Conservation (phyloP, 2,329 filamentous ascomycete species). For the Pyrenophora graminea region DNA sequence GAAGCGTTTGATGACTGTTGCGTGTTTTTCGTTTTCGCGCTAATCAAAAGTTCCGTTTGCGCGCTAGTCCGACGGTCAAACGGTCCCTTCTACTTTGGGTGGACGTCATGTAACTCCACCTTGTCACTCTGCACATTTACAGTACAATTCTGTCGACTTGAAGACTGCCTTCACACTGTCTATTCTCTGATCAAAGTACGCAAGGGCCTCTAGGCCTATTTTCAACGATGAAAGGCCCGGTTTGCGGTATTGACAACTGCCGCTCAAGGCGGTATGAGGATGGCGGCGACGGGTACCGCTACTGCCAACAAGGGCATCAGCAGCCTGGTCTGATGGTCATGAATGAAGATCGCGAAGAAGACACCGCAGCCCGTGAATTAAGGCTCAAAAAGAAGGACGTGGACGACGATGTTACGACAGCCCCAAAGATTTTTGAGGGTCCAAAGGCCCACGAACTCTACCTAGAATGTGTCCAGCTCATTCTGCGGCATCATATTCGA, state of each 20-base stretch:
- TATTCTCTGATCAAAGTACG: neutral
- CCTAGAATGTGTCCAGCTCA: slow-evolving; percentile 80
- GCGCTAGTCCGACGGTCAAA: too few species aligned
- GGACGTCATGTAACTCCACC: neutral
- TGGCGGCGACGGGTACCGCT: slow-evolving; percentile 74
- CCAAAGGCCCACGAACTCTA: slow-evolving; percentile 75
- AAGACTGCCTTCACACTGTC: neutral
- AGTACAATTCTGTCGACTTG: neutral
- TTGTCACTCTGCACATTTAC: neutral
- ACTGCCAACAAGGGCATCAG: slow-evolving; percentile 79
- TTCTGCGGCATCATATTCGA: slow-evolving; percentile 78
- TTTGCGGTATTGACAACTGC: slow-evolving; percentile 66
- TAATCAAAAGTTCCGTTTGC: slow-evolving; percentile 17
- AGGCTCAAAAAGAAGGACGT: slow-evolving; percentile 59
- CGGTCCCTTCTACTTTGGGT: too few species aligned
- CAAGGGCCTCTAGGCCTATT: neutral
- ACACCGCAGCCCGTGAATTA: slow-evolving; percentile 61
- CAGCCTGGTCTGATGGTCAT: slow-evolving; percentile 39
- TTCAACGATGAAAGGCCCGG: slow-evolving; percentile 31
- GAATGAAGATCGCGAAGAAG: slow-evolving; percentile 45
- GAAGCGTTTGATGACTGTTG: slow-evolving; percentile 25
- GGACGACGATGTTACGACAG: slow-evolving; percentile 51
- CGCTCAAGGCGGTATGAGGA: slow-evolving; percentile 69
- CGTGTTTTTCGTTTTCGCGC: slow-evolving; percentile 27
- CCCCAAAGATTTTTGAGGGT: slow-evolving; percentile 62